Conservation (phyloP, 805 yeast genomes). For the Myxozyma neotropica region DNA sequence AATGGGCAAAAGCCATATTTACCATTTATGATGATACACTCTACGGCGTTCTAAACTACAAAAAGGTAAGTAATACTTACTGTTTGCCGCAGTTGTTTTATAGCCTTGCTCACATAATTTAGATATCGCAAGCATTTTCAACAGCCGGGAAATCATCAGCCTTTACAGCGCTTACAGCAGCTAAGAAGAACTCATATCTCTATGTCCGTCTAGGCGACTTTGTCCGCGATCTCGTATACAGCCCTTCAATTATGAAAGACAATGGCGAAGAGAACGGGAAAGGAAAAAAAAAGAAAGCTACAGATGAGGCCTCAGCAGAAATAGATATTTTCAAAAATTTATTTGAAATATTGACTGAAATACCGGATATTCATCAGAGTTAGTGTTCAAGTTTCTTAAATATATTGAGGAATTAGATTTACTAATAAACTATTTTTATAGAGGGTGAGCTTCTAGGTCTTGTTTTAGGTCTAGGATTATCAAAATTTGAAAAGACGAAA, state of each 20-base stretch:
- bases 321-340: slow-evolving; percentile 11
- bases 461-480: slow-evolving; percentile 20
- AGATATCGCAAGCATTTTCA: slow-evolving; percentile 18
- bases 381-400: not conserved
- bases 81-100: too few species aligned
- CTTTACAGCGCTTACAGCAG: not conserved
- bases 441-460: slow-evolving; percentile 15
- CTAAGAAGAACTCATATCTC: slow-evolving; percentile 34
- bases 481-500: slow-evolving; percentile 23
- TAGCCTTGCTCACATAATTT: not conserved
- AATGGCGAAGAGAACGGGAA: not conserved
- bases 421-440: not conserved
- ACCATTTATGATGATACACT: slow-evolving; percentile 17
- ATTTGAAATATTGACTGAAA: slow-evolving; percentile 5
- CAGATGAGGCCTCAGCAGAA: not conserved
- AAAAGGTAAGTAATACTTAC: slow-evolving; percentile 10
- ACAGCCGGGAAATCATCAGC: not conserved
- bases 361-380: slow-evolving; percentile 15
- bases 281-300: not conserved
- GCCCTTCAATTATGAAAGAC: slow-evolving; percentile 26
- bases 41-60: slow-evolving; percentile 23
- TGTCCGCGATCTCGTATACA: slow-evolving; percentile 37
- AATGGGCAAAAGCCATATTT: slow-evolving; percentile 2
- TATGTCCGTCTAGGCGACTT: slow-evolving; percentile 39
- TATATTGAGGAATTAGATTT: too few species aligned